phyloP scores from a whole-genome alignment of 2,329 filamentous ascomycete species.

The Colletotrichum plurivorum region DNA sequence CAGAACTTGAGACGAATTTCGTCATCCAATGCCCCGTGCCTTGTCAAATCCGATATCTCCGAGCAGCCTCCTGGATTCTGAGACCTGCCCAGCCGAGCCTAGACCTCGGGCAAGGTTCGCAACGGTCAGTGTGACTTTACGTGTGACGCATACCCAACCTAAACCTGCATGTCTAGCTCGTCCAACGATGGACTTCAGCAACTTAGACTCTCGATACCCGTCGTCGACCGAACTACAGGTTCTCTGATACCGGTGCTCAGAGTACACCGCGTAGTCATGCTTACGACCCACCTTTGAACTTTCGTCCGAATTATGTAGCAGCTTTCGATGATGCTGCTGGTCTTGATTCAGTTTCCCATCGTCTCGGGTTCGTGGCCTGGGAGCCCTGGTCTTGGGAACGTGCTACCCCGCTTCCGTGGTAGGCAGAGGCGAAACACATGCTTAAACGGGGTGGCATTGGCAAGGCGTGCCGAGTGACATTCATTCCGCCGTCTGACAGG shows the following conservation, averaged over 20 bases:
- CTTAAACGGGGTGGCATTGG: constrained; percentile 11
- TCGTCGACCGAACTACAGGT: neutral
- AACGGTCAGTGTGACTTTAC: constrained; percentile 1
- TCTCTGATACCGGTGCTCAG: too few species aligned
- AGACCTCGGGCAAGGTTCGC: neutral
- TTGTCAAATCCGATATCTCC: constrained; percentile 23
- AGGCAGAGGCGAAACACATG: constrained; percentile 23
- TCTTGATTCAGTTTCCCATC: constrained; percentile 2
- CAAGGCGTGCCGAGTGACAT: constrained; percentile 1
- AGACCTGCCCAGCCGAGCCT: constrained; percentile 15
- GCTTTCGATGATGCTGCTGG: neutral
- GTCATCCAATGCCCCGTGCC: neutral
- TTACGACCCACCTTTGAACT: neutral
- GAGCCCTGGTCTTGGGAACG: neutral
- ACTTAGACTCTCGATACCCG: neutral
- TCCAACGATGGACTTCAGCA: neutral
- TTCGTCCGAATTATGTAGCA: neutral
- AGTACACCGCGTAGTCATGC: too few species aligned
- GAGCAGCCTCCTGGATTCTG: constrained; percentile 4
- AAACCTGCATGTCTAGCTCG: neutral
- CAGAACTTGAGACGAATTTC: neutral
- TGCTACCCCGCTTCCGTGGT: constrained; percentile 10
- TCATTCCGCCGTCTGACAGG: too few species aligned
- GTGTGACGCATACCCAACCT: constrained; percentile 10
- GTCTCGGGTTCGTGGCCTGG: neutral